phyloP scores from a whole-genome alignment of 2,329 filamentous ascomycete genomes.

The Aspergillus tanneri region DNA sequence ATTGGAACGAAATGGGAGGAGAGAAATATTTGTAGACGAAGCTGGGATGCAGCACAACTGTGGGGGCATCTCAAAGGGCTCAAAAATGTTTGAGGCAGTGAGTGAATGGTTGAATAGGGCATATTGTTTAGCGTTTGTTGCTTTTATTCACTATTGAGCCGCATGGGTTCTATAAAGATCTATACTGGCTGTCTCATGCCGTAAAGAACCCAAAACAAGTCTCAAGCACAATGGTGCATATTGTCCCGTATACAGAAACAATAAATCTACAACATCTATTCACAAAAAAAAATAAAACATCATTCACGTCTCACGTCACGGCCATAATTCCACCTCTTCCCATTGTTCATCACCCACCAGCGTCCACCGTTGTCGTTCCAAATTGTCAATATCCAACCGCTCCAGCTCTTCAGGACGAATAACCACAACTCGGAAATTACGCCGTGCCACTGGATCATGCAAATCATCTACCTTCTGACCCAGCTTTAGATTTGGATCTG shows the following conservation, averaged over 20 bases:
- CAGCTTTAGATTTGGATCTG: constrained; percentile 46
- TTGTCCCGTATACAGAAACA: not conserved
- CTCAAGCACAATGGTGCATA: too few species aligned
- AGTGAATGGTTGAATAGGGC: too few species aligned
- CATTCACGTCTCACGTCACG: constrained; percentile 33
- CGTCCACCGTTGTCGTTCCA: constrained; percentile 66
- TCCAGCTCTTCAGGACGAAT: constrained; percentile 81
- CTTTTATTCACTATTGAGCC: too few species aligned
- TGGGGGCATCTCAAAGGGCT: too few species aligned
- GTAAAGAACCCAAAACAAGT: too few species aligned
- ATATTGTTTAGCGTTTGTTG: too few species aligned
- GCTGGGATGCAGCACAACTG: too few species aligned
- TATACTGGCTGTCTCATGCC: too few species aligned
- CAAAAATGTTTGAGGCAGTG: too few species aligned
- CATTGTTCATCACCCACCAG: constrained; percentile 55
- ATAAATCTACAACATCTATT: not conserved
- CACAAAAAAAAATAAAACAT: not conserved
- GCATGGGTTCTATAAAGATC: too few species aligned
- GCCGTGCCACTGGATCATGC: constrained; percentile 66
- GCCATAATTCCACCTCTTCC: constrained; percentile 70
- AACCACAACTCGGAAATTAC: constrained; percentile 81
- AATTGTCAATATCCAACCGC: constrained; percentile 64
- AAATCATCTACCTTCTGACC: constrained; percentile 69
- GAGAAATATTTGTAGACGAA: too few species aligned
- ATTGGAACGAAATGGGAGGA: too few species aligned